Evolutionary conservation across 2,329 filamentous ascomycete genomes (phyloP), one percentile per base, ranked within the genome.

Genomic region (Phoma sp.): DNA sequence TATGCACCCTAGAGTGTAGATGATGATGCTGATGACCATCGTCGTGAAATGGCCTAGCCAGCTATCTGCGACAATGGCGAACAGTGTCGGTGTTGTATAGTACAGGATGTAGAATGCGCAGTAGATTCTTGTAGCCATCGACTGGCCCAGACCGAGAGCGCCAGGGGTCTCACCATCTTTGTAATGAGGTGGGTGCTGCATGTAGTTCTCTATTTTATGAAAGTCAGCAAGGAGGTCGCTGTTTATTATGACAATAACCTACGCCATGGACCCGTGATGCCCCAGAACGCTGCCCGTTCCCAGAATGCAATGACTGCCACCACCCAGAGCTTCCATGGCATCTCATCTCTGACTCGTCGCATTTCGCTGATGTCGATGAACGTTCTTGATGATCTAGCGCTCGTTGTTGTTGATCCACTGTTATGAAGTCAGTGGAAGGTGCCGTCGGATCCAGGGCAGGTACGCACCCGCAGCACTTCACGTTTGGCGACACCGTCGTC

Each of bases 81-180:
- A 69, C 4, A 67, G 37, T 4, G 76, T 52, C 0, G 77, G 74
- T 2, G 68, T 65, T 2, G 75, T 57, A 55, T 79, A 82, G 13
- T 74, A 73, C 60, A 80, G 81, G 64, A 83, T 81, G 61, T 81
- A 81, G 64, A 86, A 86, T 57, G 82, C 83, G 40, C 82, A 78
- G 54, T 80, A 81, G 8, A 86, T 75, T 23, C 78, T 80, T 3
- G 83, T 83, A 4, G 83, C 83, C 22, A 57, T 68, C 5, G 61
- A 57, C 47, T 74, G 70, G 4, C 72, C 72, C 0, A 74, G 62
- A 7, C 62, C 62, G 2, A 75, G 64, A 4, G 67, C 71, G 25
- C 72, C 70, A 2, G 69, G 71, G 0, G 77, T 77, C 4, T 74
- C 57, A 7, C 65, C 54, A 47, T 66, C 60, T n/a, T 62, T 54